A percentile compares a stretch with the other conserved stretches of the same genome.
Conservation (phyloP, 2,329 filamentous ascomycete species). For the Xylariaceae sp. region DNA sequence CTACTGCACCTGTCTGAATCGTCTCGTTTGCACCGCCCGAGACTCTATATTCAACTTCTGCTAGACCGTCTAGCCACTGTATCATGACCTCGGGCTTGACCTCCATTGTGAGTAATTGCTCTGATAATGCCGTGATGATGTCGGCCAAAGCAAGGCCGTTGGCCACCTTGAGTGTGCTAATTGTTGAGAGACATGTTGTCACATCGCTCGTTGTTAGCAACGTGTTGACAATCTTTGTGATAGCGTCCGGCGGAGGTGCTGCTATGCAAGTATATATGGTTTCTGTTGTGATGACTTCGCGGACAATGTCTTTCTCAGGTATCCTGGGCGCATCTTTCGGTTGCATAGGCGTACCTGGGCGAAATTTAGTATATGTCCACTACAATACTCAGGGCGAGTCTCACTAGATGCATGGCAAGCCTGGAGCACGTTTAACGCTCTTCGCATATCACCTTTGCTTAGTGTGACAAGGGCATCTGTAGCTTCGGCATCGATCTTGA, state of each 20-base stretch:
- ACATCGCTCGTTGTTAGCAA: constrained; percentile 86
- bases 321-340: constrained; percentile 64
- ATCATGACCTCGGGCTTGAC: constrained; percentile 88
- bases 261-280: constrained; percentile 98
- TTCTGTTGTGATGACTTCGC: constrained; percentile 84
- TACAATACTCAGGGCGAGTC: constrained; percentile 28
- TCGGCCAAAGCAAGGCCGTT: constrained; percentile 92
- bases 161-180: constrained; percentile 84
- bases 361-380: neutral
- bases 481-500: constrained; percentile 82
- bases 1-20: constrained; percentile 90
- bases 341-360: constrained; percentile 69
- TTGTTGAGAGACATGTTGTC: constrained; percentile 83
- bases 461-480: constrained; percentile 82
- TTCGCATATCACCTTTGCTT: constrained; percentile 94
- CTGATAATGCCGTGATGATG: constrained; percentile 84
- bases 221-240: constrained; percentile 81
- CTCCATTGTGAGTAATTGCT: constrained; percentile 81
- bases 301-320: constrained; percentile 68
- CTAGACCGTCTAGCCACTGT: constrained; percentile 87
- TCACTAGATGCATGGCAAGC: constrained; percentile 93
- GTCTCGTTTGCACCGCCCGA: constrained; percentile 85
- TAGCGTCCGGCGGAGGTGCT: constrained; percentile 88
- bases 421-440: constrained; percentile 93
- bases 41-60: constrained; percentile 90